These are phyloP conservation scores for Polytrichum commune DNA, from an alignment of 225 moss, liverwort and hornwort species.

Conservation along the genomic window DNA sequence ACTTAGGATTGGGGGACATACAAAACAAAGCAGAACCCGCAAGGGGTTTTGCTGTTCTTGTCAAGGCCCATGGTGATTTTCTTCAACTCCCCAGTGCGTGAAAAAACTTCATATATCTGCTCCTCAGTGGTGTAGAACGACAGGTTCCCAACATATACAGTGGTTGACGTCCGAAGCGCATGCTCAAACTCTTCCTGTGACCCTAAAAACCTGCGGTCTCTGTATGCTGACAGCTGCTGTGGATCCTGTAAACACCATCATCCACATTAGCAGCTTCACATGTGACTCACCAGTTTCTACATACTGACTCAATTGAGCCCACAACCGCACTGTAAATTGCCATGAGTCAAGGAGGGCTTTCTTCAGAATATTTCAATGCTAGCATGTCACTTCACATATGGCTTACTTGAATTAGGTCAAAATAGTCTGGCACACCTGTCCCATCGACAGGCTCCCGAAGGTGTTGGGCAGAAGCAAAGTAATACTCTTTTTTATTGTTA, in stretches of 20 bases:
- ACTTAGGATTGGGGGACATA: conserved; percentile 33
- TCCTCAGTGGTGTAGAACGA: conserved; percentile 99
- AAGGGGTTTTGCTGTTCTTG: conserved; percentile 95
- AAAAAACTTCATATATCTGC: conserved; percentile 96
- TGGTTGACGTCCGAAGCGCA: conserved; percentile 75
- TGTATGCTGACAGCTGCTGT: conserved; percentile 88
- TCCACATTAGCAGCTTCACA: conserved; percentile 8
- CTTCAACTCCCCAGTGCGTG: conserved; percentile 91
- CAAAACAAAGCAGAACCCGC: conserved; percentile 97
- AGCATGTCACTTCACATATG: neutral
- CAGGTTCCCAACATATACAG: conserved; percentile 93
- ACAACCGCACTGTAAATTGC: neutral
- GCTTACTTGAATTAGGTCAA: neutral
- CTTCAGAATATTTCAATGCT: neutral
- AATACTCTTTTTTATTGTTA: no score
- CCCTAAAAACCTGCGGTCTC: conserved; percentile 89
- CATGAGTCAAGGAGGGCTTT: neutral
- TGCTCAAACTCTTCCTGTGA: conserved; percentile 86
- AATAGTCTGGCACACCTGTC: neutral
- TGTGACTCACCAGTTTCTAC: neutral
- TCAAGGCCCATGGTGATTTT: conserved; percentile 98
- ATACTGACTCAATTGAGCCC: neutral
- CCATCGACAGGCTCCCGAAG: no score
- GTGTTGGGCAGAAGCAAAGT: no score
- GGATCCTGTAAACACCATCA: conserved; percentile 66